Evolutionary conservation across 768 basidiomycete species (phyloP).

Genomic region (Obba rivulosa): DNA sequence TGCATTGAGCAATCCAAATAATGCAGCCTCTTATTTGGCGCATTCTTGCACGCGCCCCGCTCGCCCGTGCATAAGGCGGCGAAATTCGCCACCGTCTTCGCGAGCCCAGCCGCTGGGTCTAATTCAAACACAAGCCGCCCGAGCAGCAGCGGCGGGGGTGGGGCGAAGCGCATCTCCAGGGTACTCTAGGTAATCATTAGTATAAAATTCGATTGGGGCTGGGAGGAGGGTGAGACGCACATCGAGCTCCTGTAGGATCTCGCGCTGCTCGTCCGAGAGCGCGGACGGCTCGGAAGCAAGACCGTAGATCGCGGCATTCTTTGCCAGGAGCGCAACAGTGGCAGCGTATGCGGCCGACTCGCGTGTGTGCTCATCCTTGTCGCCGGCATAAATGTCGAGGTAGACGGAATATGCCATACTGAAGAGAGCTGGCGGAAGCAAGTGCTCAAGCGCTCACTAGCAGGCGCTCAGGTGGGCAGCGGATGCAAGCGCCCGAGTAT

Average conservation of each 20-base stretch:
- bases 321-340: slow-evolving; percentile 28
- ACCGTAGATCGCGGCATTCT: slow-evolving; percentile 37
- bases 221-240: slow-evolving; percentile 20
- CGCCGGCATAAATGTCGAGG: slow-evolving; percentile 41
- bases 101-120: slow-evolving; percentile 32
- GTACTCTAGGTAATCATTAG: slow-evolving; percentile 18
- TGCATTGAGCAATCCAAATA: slow-evolving; percentile 42
- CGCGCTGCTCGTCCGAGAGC: slow-evolving; percentile 38
- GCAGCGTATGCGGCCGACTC: slow-evolving; percentile 27
- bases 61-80: slow-evolving; percentile 41
- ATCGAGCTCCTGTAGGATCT: slow-evolving; percentile 34
- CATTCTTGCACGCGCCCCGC: slow-evolving; percentile 39
- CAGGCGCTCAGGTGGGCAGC: too few relatives aligned
- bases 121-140: slow-evolving; percentile 39
- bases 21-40: slow-evolving; percentile 39
- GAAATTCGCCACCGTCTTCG: slow-evolving; percentile 46
- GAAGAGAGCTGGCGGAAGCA: too few relatives aligned
- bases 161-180: slow-evolving; percentile 27
- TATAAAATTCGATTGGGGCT: slow-evolving; percentile 3
- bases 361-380: slow-evolving; percentile 22
- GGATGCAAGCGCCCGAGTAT: too few relatives aligned
- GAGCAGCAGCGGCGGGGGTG: slow-evolving; percentile 32
- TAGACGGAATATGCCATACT: slow-evolving; percentile 15
- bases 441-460: too few relatives aligned
- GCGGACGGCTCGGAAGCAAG: slow-evolving; percentile 33